Evolutionary conservation across 2,329 filamentous ascomycete genomes (phyloP), one percentile per base, ranked within the genome.

Genomic region (Neonectria neomacrospora): DNA sequence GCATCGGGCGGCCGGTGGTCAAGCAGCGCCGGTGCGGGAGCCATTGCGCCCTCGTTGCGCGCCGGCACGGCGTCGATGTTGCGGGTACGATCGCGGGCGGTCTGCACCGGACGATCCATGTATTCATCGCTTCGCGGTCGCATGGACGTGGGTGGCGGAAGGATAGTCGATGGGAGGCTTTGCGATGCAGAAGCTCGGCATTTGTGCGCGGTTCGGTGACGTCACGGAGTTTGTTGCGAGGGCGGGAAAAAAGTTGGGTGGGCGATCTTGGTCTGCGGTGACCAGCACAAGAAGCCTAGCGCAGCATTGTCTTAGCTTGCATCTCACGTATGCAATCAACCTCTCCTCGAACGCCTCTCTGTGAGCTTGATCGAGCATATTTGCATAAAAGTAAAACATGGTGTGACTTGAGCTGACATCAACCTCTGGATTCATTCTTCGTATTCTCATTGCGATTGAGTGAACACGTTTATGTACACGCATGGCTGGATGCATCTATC

Each of bases 41-140:
- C 26, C 55, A 56, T 61, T 67, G 69, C 20, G 50, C 60, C 14
- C 37, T 50, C 18, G 28, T 48, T 10, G 32, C 45, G 34, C 16
- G 5, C 2, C 18, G n/a, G 22, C 22, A 20, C 5, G 44, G 23
- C 5, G 32, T 8, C 18, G 37, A n/a, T 23, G 20, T 52, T 3
- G 14, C 23, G n/a, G 44, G 44, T 16, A 23, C 16, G 4, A 32
- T 45, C 39, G 47, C 34, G 26, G 67, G 56, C 54, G 60, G 52
- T 30, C 48, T 72, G 54, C 67, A 65, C 59, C 63, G 63, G 48
- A 53, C 50, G 56, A 39, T 41, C 61, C 64, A 68, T 67, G 41
- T 66, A 50, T 32, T 65, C 71, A 73, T 73, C 48, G 58, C 71
- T 64, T 64, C 53, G 42, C n/a, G 52, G 44, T 52, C 28, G 56